Evolutionary conservation across 108 stramenopile genomes (phyloP).

Genomic region (Conticribra weissflogii): DNA sequence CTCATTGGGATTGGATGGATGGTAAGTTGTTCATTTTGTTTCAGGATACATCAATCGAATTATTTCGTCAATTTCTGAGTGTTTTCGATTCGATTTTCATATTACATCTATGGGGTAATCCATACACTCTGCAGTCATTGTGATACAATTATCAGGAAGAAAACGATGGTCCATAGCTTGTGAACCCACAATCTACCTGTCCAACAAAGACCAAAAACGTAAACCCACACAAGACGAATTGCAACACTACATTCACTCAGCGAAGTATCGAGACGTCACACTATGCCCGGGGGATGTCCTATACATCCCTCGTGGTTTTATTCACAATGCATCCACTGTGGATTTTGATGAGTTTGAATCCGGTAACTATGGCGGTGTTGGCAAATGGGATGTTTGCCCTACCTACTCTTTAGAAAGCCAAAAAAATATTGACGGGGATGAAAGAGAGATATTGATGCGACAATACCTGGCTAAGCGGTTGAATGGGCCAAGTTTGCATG

Average conservation of each 20-base stretch:
- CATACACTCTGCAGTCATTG: constrained; percentile 32
- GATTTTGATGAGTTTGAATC: constrained; percentile 10
- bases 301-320: constrained; percentile 35
- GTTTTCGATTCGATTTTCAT: not conserved
- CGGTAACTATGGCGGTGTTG: not conserved
- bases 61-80: too few species aligned
- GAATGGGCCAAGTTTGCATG: constrained; percentile 33
- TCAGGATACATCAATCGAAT: too few species aligned
- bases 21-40: constrained; percentile 25
- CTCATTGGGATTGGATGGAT: constrained; percentile 52
- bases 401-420: too few species aligned
- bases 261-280: constrained; percentile 26
- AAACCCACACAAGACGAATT: constrained; percentile 29
- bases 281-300: constrained; percentile 38
- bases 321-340: constrained; percentile 44
- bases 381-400: constrained; percentile 6
- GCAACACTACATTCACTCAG: not conserved
- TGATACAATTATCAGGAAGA: constrained; percentile 27
- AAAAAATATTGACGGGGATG: too few species aligned
- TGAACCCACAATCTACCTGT: constrained; percentile 31
- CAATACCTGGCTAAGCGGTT: constrained; percentile 2
- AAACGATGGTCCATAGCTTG: constrained; percentile 33
- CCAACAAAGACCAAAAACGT: constrained; percentile 37
- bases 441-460: not conserved
- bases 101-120: too few species aligned